Conservation (phyloP, 2,329 filamentous ascomycete genomes). For the Talaromyces rugulosus region DNA sequence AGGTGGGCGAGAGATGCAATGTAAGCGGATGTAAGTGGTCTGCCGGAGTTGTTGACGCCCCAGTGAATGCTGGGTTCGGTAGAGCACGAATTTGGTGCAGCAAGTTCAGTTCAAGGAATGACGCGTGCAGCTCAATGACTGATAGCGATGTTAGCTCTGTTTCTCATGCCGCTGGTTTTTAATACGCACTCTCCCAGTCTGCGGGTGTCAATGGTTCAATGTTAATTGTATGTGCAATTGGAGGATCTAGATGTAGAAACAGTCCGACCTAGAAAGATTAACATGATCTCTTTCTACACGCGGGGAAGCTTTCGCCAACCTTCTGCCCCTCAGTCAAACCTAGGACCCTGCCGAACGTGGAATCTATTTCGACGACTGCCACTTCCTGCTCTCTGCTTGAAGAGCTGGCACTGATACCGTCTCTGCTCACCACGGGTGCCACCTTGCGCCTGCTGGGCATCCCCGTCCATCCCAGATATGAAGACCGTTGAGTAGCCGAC, state of each 20-base stretch:
- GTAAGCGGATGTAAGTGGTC: constrained; percentile 73
- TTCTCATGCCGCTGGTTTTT: constrained; percentile 2
- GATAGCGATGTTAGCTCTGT: constrained; percentile 7
- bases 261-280: constrained; percentile 50
- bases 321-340: constrained; percentile 79
- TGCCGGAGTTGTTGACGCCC: constrained; percentile 45
- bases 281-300: not conserved
- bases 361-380: constrained; percentile 78
- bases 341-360: constrained; percentile 71
- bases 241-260: constrained; percentile 80
- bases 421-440: constrained; percentile 67
- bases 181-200: constrained; percentile 78
- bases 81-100: constrained; percentile 88
- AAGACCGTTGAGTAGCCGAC: constrained; percentile 57
- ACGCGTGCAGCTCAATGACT: constrained; percentile 93
- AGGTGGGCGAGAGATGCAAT: constrained; percentile 89
- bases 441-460: constrained; percentile 89
- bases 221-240: constrained; percentile 86
- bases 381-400: constrained; percentile 68
- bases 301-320: constrained; percentile 46
- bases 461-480: constrained; percentile 94
- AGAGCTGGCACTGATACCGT: constrained; percentile 62
- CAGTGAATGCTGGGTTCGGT: constrained; percentile 70
- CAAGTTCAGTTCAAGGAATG: constrained; percentile 90
- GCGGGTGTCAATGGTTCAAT: constrained; percentile 93